Percentiles rank a stretch among this genome's conserved stretches.
These are phyloP conservation scores for Asterionellopsis glacialis DNA, from an alignment of 108 stramenopile genomes.

Conservation along the genomic window DNA sequence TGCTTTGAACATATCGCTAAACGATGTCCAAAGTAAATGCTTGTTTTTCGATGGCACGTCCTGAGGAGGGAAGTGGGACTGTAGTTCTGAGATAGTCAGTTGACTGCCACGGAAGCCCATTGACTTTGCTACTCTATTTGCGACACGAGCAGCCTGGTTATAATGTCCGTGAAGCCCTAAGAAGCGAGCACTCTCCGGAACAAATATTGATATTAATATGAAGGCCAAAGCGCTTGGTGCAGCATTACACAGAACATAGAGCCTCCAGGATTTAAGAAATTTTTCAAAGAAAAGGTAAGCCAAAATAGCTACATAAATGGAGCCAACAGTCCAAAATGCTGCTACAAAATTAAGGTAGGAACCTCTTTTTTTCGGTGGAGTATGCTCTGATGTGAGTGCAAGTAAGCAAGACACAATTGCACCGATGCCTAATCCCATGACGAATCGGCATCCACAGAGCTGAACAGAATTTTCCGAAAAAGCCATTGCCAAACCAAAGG, in stretches of 20 bases:
- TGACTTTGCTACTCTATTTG: constrained; percentile 37
- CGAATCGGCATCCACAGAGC: constrained; percentile 46
- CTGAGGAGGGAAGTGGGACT: constrained; percentile 14
- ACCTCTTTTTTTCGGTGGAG: constrained; percentile 62
- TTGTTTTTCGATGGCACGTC: no score
- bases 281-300: constrained; percentile 56
- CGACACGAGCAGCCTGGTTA: constrained; percentile 38
- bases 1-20: constrained; percentile 21
- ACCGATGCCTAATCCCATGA: constrained; percentile 72
- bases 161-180: constrained; percentile 38
- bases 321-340: constrained; percentile 83
- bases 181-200: constrained; percentile 77
- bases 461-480: constrained; percentile 28
- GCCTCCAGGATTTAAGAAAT: constrained; percentile 41
- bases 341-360: constrained; percentile 56
- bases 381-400: constrained; percentile 61
- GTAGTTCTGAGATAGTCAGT: constrained; percentile 38
- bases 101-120: constrained; percentile 21
- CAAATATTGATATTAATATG: constrained; percentile 37
- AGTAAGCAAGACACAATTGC: constrained; percentile 74
- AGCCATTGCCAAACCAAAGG: constrained; percentile 48
- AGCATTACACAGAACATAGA: constrained; percentile 63
- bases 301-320: constrained; percentile 66
- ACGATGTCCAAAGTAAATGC: no score
- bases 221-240: constrained; percentile 58